Base-by-base conservation (phyloP, 2,329 filamentous ascomycete genomes). In the Chrysoporthe austroafricana region DNA sequence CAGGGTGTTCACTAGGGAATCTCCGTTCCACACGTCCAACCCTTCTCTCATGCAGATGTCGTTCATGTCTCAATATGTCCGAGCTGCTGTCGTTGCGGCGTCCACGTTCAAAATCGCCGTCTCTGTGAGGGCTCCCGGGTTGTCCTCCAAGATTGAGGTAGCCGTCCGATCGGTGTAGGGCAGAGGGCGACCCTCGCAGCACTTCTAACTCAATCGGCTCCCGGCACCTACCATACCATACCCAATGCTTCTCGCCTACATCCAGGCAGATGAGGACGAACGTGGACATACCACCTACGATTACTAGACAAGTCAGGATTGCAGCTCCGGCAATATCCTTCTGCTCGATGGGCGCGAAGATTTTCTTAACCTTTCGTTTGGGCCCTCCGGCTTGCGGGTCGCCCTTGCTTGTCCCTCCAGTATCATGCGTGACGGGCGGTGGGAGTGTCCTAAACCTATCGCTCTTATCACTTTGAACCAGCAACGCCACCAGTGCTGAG, bases 401-500 rank as follows among this genome's bases (percentile, higher is more conserved):
- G 21, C 57, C 63, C 42, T 39, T 26, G 44, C 63, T 66, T 26
- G 56, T 61, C 4, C 63, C 63, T n/a, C 63, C 63, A 18, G 42
- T 66, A 7, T 66, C 44, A 2, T 57, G 44, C 9, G 63, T 61
- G 5, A 60, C 16, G 0, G 63, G 63, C 26, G 52, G 61, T 44
- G 39, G 46, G 18, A 44, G 42, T 26, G 34, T 48, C 21, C 13
- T 9, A 9, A n/a, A 14, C 1, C 2, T 21, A 6, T 50, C 81
- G 4, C 80, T 72, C 14, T 79, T 74, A 6, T 50, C 81, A 3
- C 80, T 72, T 13, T 79, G 74, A 16, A 87, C 80, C n/a, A 88
- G 73, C 48, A 63, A 78, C 4, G 81, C 83, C 11, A 82, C 83
- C 39, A 90, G 82, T 2, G 87, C 82, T 16, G 84, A 84, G 7